These are phyloP conservation scores for Penicillium concentricum DNA, from an alignment of 2,329 filamentous ascomycete genomes.

Conservation along the genomic window DNA sequence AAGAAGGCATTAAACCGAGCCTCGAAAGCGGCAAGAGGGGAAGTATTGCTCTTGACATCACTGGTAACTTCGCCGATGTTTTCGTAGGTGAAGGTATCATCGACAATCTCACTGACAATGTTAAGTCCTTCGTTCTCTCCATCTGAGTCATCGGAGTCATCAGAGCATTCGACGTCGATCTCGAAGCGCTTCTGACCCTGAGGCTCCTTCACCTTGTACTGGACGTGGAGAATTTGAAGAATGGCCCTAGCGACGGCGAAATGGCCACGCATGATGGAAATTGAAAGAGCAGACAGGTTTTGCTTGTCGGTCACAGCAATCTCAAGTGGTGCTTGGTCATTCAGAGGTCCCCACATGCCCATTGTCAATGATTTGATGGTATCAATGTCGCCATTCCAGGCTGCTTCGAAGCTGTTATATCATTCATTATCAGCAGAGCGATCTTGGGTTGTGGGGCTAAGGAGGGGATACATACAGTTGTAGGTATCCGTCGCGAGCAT, in stretches of 20 bases:
- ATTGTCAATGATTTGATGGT: conserved; percentile 50
- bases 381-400: conserved; percentile 67
- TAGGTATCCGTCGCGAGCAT: conserved; percentile 59
- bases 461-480: conserved; percentile 53
- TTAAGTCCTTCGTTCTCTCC: conserved; percentile 22
- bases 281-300: conserved; percentile 61
- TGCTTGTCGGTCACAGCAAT: conserved; percentile 58
- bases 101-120: conserved; percentile 54
- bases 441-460: conserved; percentile 44
- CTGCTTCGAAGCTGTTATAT: conserved; percentile 57
- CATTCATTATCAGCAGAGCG: conserved; percentile 49
- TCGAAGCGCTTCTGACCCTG: conserved; percentile 43
- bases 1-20: conserved; percentile 36
- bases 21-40: conserved; percentile 55
- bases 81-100: conserved; percentile 71
- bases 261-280: conserved; percentile 68
- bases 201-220: conserved; percentile 61
- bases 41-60: conserved; percentile 64
- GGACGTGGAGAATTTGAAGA: conserved; percentile 67
- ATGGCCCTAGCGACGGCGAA: conserved; percentile 62
- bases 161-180: conserved; percentile 29
- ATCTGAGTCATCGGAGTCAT: conserved; percentile 33
- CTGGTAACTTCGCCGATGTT: conserved; percentile 69
- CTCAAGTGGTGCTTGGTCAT: conserved; percentile 60
- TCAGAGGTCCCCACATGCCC: conserved; percentile 41